Conservation (phyloP, 2,329 filamentous ascomycete genomes). For the Xylaria sp. region DNA sequence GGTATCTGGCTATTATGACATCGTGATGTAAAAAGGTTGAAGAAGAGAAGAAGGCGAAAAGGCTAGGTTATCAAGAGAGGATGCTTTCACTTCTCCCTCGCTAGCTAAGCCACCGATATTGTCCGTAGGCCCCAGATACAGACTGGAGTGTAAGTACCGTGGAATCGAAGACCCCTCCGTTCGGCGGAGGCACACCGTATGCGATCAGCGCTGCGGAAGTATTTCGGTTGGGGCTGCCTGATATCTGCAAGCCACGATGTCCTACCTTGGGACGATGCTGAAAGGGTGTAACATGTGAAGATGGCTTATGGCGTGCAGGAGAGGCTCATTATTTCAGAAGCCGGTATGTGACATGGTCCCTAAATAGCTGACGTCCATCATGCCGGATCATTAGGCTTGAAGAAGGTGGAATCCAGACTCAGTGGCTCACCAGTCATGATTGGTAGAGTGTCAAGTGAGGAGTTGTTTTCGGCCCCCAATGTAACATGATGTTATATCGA, state of each 20-base stretch:
- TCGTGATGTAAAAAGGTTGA: conserved; percentile 9
- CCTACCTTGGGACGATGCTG: background rate
- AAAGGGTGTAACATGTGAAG: background rate
- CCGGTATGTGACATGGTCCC: background rate
- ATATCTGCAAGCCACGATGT: background rate
- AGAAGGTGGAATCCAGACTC: background rate
- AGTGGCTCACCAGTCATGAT: background rate
- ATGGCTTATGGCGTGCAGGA: background rate
- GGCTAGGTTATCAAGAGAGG: background rate
- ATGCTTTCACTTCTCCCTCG: background rate
- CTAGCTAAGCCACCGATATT: background rate
- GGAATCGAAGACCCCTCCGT: background rate
- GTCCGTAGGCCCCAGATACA: background rate
- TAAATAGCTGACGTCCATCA: background rate
- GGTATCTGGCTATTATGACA: conserved; percentile 14
- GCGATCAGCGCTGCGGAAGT: background rate
- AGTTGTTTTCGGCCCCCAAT: background rate
- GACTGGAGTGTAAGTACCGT: background rate
- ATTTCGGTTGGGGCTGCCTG: background rate
- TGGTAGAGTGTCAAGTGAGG: background rate
- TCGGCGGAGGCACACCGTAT: background rate
- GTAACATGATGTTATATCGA: background rate
- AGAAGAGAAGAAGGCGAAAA: background rate
- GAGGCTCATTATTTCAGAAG: background rate
- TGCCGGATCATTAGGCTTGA: background rate